Evolutionary conservation across 148 eudicot species (phyloP).

Genomic region (Rhododendron molle): DNA sequence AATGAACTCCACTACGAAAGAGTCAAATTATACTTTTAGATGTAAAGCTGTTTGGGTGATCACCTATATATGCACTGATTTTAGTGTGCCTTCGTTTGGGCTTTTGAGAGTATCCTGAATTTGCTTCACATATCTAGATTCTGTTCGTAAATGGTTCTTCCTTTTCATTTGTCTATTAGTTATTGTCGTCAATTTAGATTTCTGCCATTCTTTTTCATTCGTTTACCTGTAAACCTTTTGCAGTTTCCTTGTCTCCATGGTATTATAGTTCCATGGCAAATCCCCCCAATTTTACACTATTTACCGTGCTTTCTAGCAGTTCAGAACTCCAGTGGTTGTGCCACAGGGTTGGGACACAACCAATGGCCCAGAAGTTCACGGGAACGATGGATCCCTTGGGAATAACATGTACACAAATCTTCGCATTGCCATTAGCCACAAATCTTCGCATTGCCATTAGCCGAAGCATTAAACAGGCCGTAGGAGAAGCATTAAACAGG

Average conservation of each 20-base stretch:
- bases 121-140: not conserved
- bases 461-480: not conserved
- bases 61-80: conserved; percentile 3
- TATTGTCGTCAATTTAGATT: not conserved
- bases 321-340: not conserved
- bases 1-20: conserved; percentile 1
- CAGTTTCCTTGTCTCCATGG: not conserved
- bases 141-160: not conserved
- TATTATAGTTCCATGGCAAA: not conserved
- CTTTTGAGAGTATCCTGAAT: not conserved
- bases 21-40: conserved; percentile 6
- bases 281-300: not conserved
- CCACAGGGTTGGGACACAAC: not conserved
- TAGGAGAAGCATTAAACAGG: not conserved
- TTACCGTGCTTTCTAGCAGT: not conserved
- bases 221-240: not conserved
- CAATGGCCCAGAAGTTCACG: not conserved
- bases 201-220: not conserved
- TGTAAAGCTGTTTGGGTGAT: conserved; percentile 8
- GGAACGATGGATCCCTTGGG: not conserved
- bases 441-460: not conserved
- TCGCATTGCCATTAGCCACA: not conserved
- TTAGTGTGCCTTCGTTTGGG: not conserved
- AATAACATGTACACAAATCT: not conserved
- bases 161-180: not conserved